Conservation (phyloP, 2,329 filamentous ascomycete species). For the Nemania serpens region DNA sequence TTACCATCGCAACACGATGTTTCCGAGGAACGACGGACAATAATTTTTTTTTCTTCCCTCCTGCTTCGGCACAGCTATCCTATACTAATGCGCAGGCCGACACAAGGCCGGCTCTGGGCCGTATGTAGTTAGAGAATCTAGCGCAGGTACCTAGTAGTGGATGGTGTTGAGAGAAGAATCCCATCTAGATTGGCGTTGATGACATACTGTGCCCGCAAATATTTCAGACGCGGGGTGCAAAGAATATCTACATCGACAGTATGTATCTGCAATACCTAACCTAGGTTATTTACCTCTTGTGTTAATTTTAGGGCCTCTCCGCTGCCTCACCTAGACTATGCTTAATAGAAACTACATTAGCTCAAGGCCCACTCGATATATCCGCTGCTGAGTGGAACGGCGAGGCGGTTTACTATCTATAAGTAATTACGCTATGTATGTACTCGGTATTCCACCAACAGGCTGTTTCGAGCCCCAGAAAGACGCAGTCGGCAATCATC, state of each 20-base stretch:
- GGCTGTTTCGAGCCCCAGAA: neutral
- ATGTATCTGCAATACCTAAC: too few relatives aligned
- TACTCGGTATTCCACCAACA: neutral
- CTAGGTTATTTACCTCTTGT: too few relatives aligned
- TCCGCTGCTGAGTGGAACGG: too few relatives aligned
- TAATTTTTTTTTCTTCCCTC: constrained; percentile 2
- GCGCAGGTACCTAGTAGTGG: neutral
- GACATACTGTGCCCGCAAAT: neutral
- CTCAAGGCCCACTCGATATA: too few relatives aligned
- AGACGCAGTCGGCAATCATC: constrained; percentile 1
- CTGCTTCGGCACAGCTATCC: neutral
- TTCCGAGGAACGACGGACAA: neutral
- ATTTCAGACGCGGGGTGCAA: neutral
- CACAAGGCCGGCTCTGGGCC: constrained; percentile 1
- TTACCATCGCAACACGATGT: constrained; percentile 14
- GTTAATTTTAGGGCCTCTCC: too few relatives aligned
- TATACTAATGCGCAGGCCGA: neutral
- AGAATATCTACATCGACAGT: too few relatives aligned
- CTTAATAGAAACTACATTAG: too few relatives aligned
- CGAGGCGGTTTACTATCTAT: too few relatives aligned
- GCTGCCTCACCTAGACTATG: too few relatives aligned
- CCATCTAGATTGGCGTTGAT: constrained; percentile 11
- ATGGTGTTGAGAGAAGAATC: neutral
- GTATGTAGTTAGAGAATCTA: neutral
- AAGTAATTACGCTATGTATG: too few relatives aligned